A percentile compares a stretch with the other conserved stretches of the same genome.
These are phyloP conservation scores for Graphiopsis chlorocephala DNA, from an alignment of 2,329 filamentous ascomycete genomes.

Conservation along the genomic window DNA sequence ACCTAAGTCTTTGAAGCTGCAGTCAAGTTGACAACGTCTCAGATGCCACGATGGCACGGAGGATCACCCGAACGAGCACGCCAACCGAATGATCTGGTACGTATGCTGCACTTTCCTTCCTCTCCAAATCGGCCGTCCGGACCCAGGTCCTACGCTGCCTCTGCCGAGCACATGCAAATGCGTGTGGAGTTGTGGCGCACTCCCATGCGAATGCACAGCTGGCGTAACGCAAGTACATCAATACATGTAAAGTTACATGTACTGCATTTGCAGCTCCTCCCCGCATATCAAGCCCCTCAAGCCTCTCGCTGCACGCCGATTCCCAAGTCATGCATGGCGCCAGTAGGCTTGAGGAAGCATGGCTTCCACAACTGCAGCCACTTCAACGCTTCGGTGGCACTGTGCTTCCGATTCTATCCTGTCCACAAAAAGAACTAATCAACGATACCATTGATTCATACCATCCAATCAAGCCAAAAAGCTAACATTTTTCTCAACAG, in stretches of 20 bases:
- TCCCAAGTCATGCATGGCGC: background rate
- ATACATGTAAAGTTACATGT: background rate
- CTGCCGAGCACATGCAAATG: background rate
- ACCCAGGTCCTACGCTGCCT: background rate
- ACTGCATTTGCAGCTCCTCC: background rate
- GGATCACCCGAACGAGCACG: conserved; percentile 76
- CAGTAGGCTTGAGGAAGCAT: conserved; percentile 8
- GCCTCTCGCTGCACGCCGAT: background rate
- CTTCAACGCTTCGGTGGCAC: background rate
- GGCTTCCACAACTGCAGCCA: background rate
- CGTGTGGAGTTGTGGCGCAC: background rate
- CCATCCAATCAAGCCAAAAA: background rate
- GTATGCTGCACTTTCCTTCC: conserved; percentile 19
- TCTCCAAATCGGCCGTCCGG: background rate
- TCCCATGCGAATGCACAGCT: background rate
- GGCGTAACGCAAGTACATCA: background rate
- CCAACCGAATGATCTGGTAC: conserved; percentile 76
- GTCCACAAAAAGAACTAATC: background rate
- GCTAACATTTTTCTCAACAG: conserved; percentile 11
- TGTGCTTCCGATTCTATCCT: background rate
- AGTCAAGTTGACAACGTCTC: conserved; percentile 17
- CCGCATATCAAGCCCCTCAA: conserved; percentile 2
- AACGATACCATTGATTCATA: background rate
- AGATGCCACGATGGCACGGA: conserved; percentile 71
- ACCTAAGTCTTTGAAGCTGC: background rate